Conservation (phyloP, 2,329 filamentous ascomycete genomes). For the Penicillium frequentans region DNA sequence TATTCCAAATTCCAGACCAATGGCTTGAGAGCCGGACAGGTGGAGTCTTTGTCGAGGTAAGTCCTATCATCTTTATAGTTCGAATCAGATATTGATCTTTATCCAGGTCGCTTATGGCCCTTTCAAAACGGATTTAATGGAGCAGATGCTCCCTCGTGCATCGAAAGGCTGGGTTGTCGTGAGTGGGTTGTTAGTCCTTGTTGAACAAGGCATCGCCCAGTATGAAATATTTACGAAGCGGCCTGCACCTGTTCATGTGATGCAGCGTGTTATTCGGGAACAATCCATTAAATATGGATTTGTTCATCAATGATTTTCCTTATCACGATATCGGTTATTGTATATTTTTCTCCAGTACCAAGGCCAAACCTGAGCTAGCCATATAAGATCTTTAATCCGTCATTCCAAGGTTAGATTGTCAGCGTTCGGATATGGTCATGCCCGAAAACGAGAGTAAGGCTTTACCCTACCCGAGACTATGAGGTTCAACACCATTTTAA, state of each 20-base stretch:
- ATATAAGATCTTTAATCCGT: not conserved
- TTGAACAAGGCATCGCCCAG: slow-evolving; percentile 26
- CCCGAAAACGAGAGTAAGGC: not conserved
- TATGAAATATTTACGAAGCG: slow-evolving; percentile 25
- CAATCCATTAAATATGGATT: slow-evolving; percentile 12
- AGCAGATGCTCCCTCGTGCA: slow-evolving; percentile 9
- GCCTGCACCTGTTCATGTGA: slow-evolving; percentile 24
- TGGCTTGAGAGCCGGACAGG: slow-evolving; percentile 25
- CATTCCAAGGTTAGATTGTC: not conserved
- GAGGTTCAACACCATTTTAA: not conserved
- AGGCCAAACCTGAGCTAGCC: not conserved
- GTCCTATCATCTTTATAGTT: not conserved
- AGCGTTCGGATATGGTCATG: not conserved
- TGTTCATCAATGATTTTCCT: slow-evolving; percentile 3
- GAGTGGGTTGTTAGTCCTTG: slow-evolving; percentile 20
- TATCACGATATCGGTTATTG: not conserved
- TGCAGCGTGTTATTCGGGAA: slow-evolving; percentile 19
- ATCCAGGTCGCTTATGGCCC: slow-evolving; percentile 18
- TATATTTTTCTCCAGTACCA: not conserved
- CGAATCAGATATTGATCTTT: not conserved
- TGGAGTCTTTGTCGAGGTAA: slow-evolving; percentile 26
- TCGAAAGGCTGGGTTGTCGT: slow-evolving; percentile 24
- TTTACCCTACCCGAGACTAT: not conserved
- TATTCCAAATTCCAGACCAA: slow-evolving; percentile 14
- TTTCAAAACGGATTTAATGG: slow-evolving; percentile 14